Evolutionary conservation across 768 basidiomycete genomes (phyloP).

Genomic region (Dentipellis fragilis): DNA sequence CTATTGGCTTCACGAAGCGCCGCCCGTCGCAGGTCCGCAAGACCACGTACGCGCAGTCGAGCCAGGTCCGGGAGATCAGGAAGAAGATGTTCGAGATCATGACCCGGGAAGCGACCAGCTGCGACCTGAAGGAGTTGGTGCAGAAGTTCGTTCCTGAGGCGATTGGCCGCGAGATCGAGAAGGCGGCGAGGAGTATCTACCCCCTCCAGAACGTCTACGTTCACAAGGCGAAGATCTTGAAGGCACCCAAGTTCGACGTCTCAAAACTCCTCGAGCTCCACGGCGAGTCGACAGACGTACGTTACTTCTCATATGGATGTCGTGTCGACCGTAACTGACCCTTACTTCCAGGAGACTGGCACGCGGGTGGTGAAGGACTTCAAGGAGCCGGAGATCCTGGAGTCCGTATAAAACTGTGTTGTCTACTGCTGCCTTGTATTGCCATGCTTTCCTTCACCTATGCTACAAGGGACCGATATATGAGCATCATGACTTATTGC

Average conservation of each 20-base stretch:
- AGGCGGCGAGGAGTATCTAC: conserved; percentile 92
- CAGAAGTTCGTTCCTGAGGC: conserved; percentile 99
- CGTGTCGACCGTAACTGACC: conserved; percentile 9
- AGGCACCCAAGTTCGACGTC: conserved; percentile 93
- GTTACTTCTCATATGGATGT: conserved; percentile 23
- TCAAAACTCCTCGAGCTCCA: conserved; percentile 95
- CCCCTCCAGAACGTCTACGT: conserved; percentile 98
- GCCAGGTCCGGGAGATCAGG: conserved; percentile 94
- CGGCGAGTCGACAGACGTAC: conserved; percentile 87
- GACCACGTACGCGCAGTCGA: conserved; percentile 95
- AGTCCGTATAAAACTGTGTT: conserved; percentile 62
- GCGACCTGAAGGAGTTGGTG: conserved; percentile 95
- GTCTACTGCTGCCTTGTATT: conserved; percentile 10
- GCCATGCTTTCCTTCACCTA: conserved; percentile 18
- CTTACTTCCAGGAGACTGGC: conserved; percentile 69
- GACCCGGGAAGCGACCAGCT: conserved; percentile 89
- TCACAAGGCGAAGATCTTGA: conserved; percentile 98
- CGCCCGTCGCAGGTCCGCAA: conserved; percentile 95
- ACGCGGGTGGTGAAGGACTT: conserved; percentile 91
- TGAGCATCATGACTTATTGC: conserved; percentile 20
- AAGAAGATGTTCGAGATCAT: conserved; percentile 99
- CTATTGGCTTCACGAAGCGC: conserved; percentile 98
- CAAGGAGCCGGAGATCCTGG: conserved; percentile 93
- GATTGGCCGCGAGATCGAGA: conserved; percentile 99
- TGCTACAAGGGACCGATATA: conserved; percentile 31